A percentile compares a stretch with the other conserved stretches of the same genome.
These are phyloP conservation scores for Kwoniella europaea DNA, from an alignment of 768 basidiomycete species.

Conservation along the genomic window DNA sequence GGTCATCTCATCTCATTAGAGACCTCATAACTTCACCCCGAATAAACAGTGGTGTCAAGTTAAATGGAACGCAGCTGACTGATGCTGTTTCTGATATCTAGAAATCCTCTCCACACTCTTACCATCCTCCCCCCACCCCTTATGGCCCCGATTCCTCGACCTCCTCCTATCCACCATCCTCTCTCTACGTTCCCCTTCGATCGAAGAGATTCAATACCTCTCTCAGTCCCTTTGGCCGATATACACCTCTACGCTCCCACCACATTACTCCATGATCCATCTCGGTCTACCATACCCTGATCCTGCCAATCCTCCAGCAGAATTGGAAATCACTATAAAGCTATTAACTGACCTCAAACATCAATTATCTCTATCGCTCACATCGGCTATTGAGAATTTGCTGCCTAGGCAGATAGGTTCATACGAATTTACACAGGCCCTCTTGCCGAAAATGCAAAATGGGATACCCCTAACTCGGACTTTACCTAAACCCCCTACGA, in stretches of 20 bases:
- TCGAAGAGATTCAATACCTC: constrained; percentile 42
- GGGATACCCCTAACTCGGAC: not conserved
- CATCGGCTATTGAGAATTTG: constrained; percentile 47
- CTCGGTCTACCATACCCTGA: constrained; percentile 18
- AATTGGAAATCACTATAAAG: constrained; percentile 42
- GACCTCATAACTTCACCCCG: too few relatives aligned
- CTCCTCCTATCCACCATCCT: constrained; percentile 44
- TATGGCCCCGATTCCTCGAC: constrained; percentile 55
- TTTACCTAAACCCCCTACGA: constrained; percentile 34
- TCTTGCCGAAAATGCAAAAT: constrained; percentile 16
- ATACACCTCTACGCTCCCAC: constrained; percentile 45
- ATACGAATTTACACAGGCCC: constrained; percentile 33
- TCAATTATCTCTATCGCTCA: constrained; percentile 45
- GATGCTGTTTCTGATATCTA: not conserved
- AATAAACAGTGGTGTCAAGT: too few relatives aligned
- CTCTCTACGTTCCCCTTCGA: constrained; percentile 33
- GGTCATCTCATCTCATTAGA: not conserved
- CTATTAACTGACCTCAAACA: constrained; percentile 55
- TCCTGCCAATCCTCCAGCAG: constrained; percentile 27
- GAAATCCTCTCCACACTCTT: constrained; percentile 37
- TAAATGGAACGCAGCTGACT: not conserved
- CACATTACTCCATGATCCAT: constrained; percentile 38
- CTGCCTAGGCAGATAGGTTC: constrained; percentile 39
- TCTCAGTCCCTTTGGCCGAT: constrained; percentile 52
- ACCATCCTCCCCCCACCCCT: constrained; percentile 39